Evolutionary conservation across 176 grass and related monocot species (phyloP), one percentile per base, ranked within the genome.

Genomic region (Stipa capillata): DNA sequence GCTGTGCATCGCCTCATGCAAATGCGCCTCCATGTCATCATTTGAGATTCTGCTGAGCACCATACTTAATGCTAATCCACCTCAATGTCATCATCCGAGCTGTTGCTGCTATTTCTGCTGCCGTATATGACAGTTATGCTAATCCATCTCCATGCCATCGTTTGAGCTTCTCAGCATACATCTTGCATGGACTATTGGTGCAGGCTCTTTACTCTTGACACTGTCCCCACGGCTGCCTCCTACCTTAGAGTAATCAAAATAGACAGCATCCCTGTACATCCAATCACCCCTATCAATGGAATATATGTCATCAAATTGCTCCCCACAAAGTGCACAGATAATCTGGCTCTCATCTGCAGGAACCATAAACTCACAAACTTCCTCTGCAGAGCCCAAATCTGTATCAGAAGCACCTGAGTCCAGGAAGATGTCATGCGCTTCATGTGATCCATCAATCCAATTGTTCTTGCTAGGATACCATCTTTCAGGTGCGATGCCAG

Each of bases 321-420:
- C 88, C 39, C 96, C 96, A 69, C 96, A 99, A 20, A 99, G 74
- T 25, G 60, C 86, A 90, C 96, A 99, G 47, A 99, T 77, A 65
- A 86, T 82, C 85, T 99, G 96, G 4, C 70, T 95, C 72, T 99
- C 92, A 52, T 99, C 96, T 82, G 96, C 90, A 65, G 92, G 90
- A 65, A 95, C 92, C 88, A 95, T 89, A 32, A 74, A 81, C 61
- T 84, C 88, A 65, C 81, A 89, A 23, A 21, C 41, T 83, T 99
- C 90, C 31, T 91, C 96, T 9, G 35, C 57, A 33, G 34, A 71
- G 35, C 62, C 80, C 66, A 91, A 47, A 60, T 93, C 92, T 34
- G 33, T 56, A 62, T 89, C 60, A 72, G 69, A 90, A 80, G 35
- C 69, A 87, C 23, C 58, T 54, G 52, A 77, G 40, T 80, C 76